Percentiles rank a stretch among this genome's conserved stretches.
Conservation (phyloP, 139 green algal genomes). For the Yamagishiella unicocca region DNA sequence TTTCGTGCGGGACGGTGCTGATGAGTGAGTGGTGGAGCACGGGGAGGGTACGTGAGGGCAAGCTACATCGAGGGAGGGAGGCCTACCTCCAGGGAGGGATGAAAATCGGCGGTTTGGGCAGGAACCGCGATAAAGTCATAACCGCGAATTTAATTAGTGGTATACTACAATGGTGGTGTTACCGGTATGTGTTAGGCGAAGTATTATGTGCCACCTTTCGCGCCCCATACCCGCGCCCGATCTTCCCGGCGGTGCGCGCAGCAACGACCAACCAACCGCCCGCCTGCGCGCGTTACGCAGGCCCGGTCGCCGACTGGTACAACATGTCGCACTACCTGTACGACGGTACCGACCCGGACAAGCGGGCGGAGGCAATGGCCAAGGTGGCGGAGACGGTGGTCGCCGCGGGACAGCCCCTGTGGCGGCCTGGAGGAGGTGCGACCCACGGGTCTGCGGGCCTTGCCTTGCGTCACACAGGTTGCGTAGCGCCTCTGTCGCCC, state of each 20-base stretch:
- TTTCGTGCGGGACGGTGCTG: too few relatives aligned
- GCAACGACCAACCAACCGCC: not conserved
- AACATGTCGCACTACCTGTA: conserved; percentile 18
- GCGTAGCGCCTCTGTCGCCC: not conserved
- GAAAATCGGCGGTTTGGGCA: too few relatives aligned
- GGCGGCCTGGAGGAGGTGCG: conserved; percentile 11
- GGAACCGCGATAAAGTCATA: not conserved
- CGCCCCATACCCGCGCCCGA: not conserved
- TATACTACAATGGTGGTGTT: not conserved
- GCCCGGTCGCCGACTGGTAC: conserved; percentile 15
- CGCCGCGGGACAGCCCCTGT: not conserved
- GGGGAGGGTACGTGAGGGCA: too few relatives aligned
- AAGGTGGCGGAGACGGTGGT: conserved; percentile 21
- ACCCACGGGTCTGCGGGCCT: too few relatives aligned
- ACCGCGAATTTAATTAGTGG: not conserved
- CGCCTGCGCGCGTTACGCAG: not conserved
- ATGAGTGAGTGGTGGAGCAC: too few relatives aligned
- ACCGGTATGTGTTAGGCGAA: not conserved
- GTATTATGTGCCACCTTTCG: not conserved
- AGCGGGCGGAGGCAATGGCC: conserved; percentile 29
- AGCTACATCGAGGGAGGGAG: too few relatives aligned
- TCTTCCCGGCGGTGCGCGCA: not conserved
- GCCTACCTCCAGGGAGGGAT: too few relatives aligned
- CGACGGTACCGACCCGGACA: conserved; percentile 6
- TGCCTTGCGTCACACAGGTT: too few relatives aligned